Conservation (phyloP, 2,329 filamentous ascomycete species). For the Trichothecium sympodiale region DNA sequence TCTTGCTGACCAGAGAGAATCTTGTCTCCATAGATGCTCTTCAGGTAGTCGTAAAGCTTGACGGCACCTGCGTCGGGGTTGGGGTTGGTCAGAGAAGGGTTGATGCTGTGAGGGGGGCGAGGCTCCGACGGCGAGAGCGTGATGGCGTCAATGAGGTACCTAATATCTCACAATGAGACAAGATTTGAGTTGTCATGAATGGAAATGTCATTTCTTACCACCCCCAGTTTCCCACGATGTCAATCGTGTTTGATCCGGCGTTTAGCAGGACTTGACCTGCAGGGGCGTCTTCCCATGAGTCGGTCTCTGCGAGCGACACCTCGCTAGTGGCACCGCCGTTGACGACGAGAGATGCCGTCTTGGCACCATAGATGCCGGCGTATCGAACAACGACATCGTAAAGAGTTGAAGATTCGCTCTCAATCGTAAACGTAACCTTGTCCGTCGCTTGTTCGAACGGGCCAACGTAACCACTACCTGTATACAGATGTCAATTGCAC, state of each 20-base stretch:
- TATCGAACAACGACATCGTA: slow-evolving; percentile 33
- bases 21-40: slow-evolving; percentile 31
- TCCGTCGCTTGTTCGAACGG: slow-evolving; percentile 30
- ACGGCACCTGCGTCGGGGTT: slow-evolving; percentile 24
- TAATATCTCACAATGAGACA: slow-evolving; percentile 3
- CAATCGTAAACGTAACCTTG: slow-evolving; percentile 30
- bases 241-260: slow-evolving; percentile 29
- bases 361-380: slow-evolving; percentile 33
- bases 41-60: slow-evolving; percentile 28
- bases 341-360: slow-evolving; percentile 29
- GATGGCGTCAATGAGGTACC: slow-evolving; percentile 33
- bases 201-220: slow-evolving; percentile 21
- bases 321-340: slow-evolving; percentile 29
- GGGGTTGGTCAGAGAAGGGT: slow-evolving; percentile 23
- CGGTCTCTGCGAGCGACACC: slow-evolving; percentile 26
- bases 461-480: slow-evolving; percentile 34
- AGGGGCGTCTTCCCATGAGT: slow-evolving; percentile 23
- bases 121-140: slow-evolving; percentile 21
- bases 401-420: slow-evolving; percentile 20
- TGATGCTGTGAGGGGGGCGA: slow-evolving; percentile 27
- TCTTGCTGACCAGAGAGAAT: slow-evolving; percentile 39
- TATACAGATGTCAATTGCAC: not conserved
- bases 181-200: not conserved
- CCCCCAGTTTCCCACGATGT: slow-evolving; percentile 36
- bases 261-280: slow-evolving; percentile 33